Evolutionary conservation across 345 rosid genomes (phyloP), one percentile per base, ranked within the genome.

Genomic region (Linum trigynum): DNA sequence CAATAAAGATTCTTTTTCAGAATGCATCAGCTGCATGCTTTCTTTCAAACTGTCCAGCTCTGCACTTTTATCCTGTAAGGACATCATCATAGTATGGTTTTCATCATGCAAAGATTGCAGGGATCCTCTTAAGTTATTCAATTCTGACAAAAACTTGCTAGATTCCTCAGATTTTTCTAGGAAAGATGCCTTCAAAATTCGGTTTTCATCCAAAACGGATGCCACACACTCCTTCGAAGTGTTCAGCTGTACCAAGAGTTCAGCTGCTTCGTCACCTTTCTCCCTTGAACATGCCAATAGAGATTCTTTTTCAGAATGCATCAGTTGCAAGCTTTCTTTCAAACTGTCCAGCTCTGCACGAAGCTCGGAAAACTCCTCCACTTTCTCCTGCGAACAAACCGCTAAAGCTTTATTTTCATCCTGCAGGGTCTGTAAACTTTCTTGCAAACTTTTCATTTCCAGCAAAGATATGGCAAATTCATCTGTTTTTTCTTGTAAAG

Each of bases 31-130:
- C 37, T 59, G 62, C 61, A 74, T 35, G 58, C 53, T 69, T 57
- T 74, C 74, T 69, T 74, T 69, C 61, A 70, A 51, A 65, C 16
- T 23, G 41, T 55, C 61, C 45, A 69, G 55, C 23, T 69, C 77
- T 16, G 64, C 45, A 3, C 50, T 57, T 74, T 67, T 66, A 23
- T 66, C 71, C 65, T 9, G 61, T 50, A 60, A 63, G 40, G 65
- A 57, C n/a, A n/a, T 45, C 38, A 58, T 51, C 58, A 66, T n/a
- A 39, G 62, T 39, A 66, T 51, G 58, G 10, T 74, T 69, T 40
- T 69, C 77, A 57, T 66, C 56, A 39, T 61, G 43, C 39, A 69
- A 38, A 38, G 55, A 42, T 23, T 61, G 59, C 59, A 74, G 39
- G n/a, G 59, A 65, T 50, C 38, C 73, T 50, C 57, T 69, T 51